phyloP scores from a whole-genome alignment of 192 early-diverging fungal species.

The Jimgerdemannia flammicorona region DNA sequence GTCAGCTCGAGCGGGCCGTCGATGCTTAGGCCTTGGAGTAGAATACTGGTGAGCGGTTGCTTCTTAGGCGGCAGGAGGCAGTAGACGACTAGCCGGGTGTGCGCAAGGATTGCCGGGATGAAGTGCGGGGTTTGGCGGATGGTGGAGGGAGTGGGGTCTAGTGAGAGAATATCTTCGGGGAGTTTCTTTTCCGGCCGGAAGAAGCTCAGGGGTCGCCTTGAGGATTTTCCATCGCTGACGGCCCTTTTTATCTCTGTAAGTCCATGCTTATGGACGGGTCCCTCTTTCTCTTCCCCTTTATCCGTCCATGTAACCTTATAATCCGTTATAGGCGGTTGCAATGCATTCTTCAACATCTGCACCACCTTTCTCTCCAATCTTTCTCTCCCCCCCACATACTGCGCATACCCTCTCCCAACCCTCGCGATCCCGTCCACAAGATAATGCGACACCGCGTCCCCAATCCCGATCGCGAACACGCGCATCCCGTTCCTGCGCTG shows the following conservation, averaged over 20 bases:
- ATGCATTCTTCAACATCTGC: constrained; percentile 45
- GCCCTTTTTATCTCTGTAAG: no score
- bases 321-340: constrained; percentile 37
- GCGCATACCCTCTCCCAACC: constrained; percentile 41
- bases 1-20: constrained; percentile 39
- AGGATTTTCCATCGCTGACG: no score
- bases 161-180: constrained; percentile 2
- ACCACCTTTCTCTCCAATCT: constrained; percentile 49
- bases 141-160: constrained; percentile 1
- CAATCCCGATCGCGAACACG: constrained; percentile 48
- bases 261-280: no score
- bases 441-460: constrained; percentile 40
- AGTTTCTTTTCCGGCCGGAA: not conserved
- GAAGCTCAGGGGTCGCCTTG: not conserved
- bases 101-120: constrained; percentile 28
- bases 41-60: constrained; percentile 21
- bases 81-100: constrained; percentile 35
- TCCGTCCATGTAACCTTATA: constrained; percentile 27
- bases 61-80: constrained; percentile 27
- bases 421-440: constrained; percentile 46
- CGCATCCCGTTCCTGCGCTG: constrained; percentile 13
- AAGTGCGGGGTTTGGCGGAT: constrained; percentile 32
- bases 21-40: constrained; percentile 21
- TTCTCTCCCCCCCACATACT: constrained; percentile 41
- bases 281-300: not conserved